Evolutionary conservation across 352 stramenopile genomes (phyloP), one percentile per base, ranked within the genome.

Genomic region (Peronospora tabacina): DNA sequence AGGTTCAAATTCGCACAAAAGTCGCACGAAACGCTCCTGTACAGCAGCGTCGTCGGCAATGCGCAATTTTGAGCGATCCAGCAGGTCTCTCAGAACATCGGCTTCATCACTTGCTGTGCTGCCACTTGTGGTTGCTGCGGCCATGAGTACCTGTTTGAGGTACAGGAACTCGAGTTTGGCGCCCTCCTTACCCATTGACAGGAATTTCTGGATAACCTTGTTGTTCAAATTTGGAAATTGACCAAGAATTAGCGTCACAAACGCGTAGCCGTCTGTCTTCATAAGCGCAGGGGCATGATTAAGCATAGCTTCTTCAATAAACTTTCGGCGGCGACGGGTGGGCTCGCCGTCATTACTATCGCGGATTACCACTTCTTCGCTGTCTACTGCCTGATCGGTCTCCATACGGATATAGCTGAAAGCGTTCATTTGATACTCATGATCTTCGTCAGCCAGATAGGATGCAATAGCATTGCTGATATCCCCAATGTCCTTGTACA

Each of bases 141-240:
- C 73, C 61, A 75, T 82, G n/a, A 93, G 62, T 17, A 93, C 63
- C 16, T 89, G 74, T 34, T 82, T 84, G 1, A 93, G 63, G 52
- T 93, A 93, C 13, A 76, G 52, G 50, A 87, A 93, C 60, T 93
- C 82, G 38, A 90, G 75, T 44, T 87, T 69, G 15, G 73, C 72
- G 16, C 82, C 82, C 17, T 63, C 70, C 50, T 88, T 90, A 40
- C 77, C 79, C 75, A 92, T 87, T 9, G 70, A 77, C 17, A 88
- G 35, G 55, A 92, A 91, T 37, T 83, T 78, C 52, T 87, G 72
- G 39, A 93, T 93, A 19, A 93, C 66, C 50, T 82, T 85, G 54
- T 86, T 89, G 64, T 93, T 90, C 57, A 90, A 49, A 49, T 70
- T 86, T 36, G 63, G 72, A 55, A 98, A 90, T 39, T 90, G 79